Percentiles rank a stretch among this genome's conserved stretches.
Conservation (phyloP, 78 protist genomes). For the Neovahlkampfia damariscottae region DNA sequence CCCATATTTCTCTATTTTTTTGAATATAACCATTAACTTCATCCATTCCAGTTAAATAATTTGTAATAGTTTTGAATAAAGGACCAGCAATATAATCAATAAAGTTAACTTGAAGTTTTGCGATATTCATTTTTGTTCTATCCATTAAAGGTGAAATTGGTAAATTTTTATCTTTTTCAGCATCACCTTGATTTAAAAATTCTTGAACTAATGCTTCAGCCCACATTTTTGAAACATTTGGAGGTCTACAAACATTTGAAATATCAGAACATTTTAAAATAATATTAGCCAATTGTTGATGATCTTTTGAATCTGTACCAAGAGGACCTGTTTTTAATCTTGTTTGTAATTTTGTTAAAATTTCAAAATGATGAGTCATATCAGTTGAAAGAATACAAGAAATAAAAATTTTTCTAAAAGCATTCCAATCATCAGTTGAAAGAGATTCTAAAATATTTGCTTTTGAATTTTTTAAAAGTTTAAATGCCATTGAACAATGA, state of each 20-base stretch:
- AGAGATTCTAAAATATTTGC: slow-evolving; percentile 37
- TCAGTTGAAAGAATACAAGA: slow-evolving; percentile 40
- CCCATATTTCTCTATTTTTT: slow-evolving; percentile 10
- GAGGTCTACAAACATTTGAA: slow-evolving; percentile 22
- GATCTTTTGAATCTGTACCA: neutral
- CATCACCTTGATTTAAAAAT: slow-evolving; percentile 48
- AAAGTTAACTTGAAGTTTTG: slow-evolving; percentile 23
- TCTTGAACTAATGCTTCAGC: slow-evolving; percentile 25
- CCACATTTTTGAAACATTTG: slow-evolving; percentile 12
- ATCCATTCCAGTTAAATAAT: slow-evolving; percentile 4
- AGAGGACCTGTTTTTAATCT: neutral
- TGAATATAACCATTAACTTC: neutral
- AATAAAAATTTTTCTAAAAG: slow-evolving; percentile 1
- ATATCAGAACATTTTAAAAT: slow-evolving; percentile 30
- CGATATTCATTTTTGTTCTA: neutral
- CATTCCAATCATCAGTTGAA: neutral
- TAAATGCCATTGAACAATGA: slow-evolving; percentile 63
- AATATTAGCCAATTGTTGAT: neutral
- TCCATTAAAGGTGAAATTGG: slow-evolving; percentile 26
- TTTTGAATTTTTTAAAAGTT: slow-evolving; percentile 38
- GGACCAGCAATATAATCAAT: slow-evolving; percentile 29
- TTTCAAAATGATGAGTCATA: slow-evolving; percentile 43
- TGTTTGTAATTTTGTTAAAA: slow-evolving; percentile 7
- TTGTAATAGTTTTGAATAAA: neutral
- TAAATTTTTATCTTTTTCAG: neutral